phyloP scores from a whole-genome alignment of 306 rosid species.

The barrel medic (Medicago truncatula) region MtrunA17r5.0-ANR NC_053049.1:4446001-4446500 shows the following conservation, averaged over 20 bases:
- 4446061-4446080: slow-evolving; percentile 91
- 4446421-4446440: background rate
- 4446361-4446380: slow-evolving; percentile 7
- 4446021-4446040: slow-evolving; percentile 72
- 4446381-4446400: background rate
- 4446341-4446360: slow-evolving; percentile 5
- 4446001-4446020: slow-evolving; percentile 36
- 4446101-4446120: slow-evolving; percentile 75
- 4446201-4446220: slow-evolving; percentile 22
- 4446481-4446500: slow-evolving; percentile 10
- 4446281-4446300: slow-evolving; percentile 17
- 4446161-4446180: background rate
- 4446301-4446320: slow-evolving; percentile 2
- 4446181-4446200: background rate
- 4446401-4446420: slow-evolving; percentile 9
- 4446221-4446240: background rate
- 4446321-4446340: slow-evolving; percentile 36
- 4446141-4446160: slow-evolving; percentile 32
- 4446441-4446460: background rate
- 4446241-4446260: background rate
- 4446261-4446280: slow-evolving; percentile 23
- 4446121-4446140: slow-evolving; percentile 81
- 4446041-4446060: slow-evolving; percentile 86
- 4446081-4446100: slow-evolving; percentile 75
- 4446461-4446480: slow-evolving; percentile 8